Conservation (phyloP, 2,329 filamentous ascomycete species). For the Venturia nashicola region DNA sequence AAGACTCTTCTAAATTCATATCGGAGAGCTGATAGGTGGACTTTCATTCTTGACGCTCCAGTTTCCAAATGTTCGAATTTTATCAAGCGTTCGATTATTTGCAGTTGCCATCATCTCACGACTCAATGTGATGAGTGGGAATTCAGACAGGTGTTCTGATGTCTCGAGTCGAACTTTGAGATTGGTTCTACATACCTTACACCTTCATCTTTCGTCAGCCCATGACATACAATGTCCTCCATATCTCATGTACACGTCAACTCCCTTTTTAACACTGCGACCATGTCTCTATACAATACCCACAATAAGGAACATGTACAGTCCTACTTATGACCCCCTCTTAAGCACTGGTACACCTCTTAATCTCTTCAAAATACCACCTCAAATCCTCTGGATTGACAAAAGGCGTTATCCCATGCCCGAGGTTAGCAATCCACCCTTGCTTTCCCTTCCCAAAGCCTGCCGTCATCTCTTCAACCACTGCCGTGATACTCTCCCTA, state of each 20-base stretch:
- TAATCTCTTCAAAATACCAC: conserved; percentile 89
- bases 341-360: conserved; percentile 25
- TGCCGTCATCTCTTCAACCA: conserved; percentile 74
- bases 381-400: conserved; percentile 88
- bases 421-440: conserved; percentile 94
- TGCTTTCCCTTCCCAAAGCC: conserved; percentile 76
- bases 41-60: too few relatives aligned
- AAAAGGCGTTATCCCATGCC: conserved; percentile 88
- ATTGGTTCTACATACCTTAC: too few relatives aligned
- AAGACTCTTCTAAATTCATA: too few relatives aligned
- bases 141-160: too few relatives aligned
- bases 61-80: too few relatives aligned
- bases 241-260: not conserved
- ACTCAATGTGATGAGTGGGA: too few relatives aligned
- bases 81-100: too few relatives aligned
- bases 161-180: too few relatives aligned
- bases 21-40: too few relatives aligned
- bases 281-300: not conserved
- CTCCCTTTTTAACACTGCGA: not conserved
- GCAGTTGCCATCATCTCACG: too few relatives aligned
- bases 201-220: too few relatives aligned
- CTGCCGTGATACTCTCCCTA: conserved; percentile 64
- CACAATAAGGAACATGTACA: not conserved
- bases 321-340: not conserved
- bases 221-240: not conserved